Base-by-base conservation (phyloP, 495 filamentous ascomycete genomes). In the Xylaria flabelliformis region DNA sequence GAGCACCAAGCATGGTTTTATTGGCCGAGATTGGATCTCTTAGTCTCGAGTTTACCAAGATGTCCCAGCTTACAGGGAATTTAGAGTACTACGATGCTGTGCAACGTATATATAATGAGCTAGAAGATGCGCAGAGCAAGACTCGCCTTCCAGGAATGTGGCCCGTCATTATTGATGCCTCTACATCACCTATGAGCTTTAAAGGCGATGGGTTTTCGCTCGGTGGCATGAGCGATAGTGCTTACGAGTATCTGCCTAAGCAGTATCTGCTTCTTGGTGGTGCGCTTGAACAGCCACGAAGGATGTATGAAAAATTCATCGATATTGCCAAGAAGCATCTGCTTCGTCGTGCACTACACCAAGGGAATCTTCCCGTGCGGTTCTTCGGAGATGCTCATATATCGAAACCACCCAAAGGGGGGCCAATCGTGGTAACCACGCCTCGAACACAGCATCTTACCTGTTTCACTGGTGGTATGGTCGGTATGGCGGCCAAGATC, bases 401-500 rank as follows among this genome's bases (percentile, higher is more conserved):
- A 19, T 74, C 74, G 36, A 72, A 63, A 5, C 41, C 65, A 24
- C 73, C 71, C 9, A 64, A 70, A 21, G 74, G 64, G 7, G 71
- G 70, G 10, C 58, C 77, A 48, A 17, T 61, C 36, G 61, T 78
- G 44, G 59, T 77, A 2, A 80, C 77, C 5, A 73, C 76, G 0
- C 79, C 81, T 17, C 74, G 76, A 56, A 78, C 80, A 21, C 83
- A 85, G 59, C 83, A 85, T 65, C 77, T 85, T 0, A 83, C 80
- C 26, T 97, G 94, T 77, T 97, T 97, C 75, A 86, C 88, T 1
- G 94, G 94, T 26, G 94, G 93, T 46, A 97, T 97, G 94, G 89
- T 95, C 42, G 94, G 89, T 21, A 83, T 97, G 65, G 94, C 90
- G 44, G 90, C 92, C 48, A 91, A 90, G 75, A 83, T 93, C 10